A percentile compares a stretch with the other conserved stretches of the same genome.
These are phyloP conservation scores for Melaleuca quinquenervia DNA, from an alignment of 345 rosid species.

Conservation along the genomic window DNA sequence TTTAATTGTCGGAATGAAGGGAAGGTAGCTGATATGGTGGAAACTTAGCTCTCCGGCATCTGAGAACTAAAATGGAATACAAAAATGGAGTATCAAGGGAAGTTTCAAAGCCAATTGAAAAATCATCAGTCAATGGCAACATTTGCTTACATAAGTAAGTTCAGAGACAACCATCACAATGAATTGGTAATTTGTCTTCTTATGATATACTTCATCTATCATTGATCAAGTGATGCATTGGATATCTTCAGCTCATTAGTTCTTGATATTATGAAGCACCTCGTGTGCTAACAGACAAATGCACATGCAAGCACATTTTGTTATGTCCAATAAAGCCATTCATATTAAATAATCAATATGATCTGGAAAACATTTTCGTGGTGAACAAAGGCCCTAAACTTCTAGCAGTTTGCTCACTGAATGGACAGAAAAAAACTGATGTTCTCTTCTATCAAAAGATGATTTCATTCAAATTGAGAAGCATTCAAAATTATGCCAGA, in stretches of 20 bases:
- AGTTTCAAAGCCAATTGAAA: not conserved
- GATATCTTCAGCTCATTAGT: not conserved
- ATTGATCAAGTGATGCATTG: not conserved
- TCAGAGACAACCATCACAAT: not conserved
- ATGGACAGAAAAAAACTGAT: not conserved
- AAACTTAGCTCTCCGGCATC: not conserved
- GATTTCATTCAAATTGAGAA: not conserved
- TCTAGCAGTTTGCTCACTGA: not conserved
- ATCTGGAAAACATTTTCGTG: not conserved
- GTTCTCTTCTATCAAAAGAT: not conserved
- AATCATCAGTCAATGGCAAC: not conserved
- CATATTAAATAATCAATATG: not conserved
- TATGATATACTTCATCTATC: not conserved
- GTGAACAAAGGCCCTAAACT: not conserved
- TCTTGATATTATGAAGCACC: not conserved
- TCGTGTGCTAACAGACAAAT: not conserved
- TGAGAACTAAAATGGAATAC: not conserved
- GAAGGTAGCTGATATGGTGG: not conserved
- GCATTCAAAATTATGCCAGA: not conserved
- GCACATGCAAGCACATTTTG: not conserved
- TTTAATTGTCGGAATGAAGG: not conserved
- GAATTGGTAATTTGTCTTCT: not conserved
- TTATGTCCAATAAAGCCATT: not conserved
- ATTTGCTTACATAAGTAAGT: not conserved
- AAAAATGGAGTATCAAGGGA: not conserved